Base-by-base conservation (phyloP, 768 basidiomycete genomes). In the Boletus reticuloceps region DNA sequence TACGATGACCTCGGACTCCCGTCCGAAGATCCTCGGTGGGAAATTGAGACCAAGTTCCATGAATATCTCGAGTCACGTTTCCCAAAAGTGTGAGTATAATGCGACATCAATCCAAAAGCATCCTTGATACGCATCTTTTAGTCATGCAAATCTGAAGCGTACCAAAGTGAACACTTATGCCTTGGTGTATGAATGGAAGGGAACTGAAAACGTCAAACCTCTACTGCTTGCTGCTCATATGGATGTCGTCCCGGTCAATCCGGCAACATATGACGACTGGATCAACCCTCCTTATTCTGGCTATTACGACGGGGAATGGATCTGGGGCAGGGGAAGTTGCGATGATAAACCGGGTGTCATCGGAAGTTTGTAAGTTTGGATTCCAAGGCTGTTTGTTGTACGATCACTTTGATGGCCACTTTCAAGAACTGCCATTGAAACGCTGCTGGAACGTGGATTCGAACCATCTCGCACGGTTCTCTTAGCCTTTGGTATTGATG, bases 121-220 rank as follows among this genome's bases (percentile, higher is more conserved):
- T 45, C 17, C 19, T 40, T 52, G 37, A 56, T 51, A 17, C 19
- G 14, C 8, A 13, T 49, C 45, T 20, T 49, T 9, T 43, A 82
- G 82, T 34, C 81, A 84, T 63, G 51, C 72, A 4, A 72, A 70
- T 27, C 74, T 87, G 6, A 58, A 73, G 40, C 75, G 84, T 44
- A 80, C 80, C 11, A 79, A 77, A 55, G 76, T 87, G 53, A 84
- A 84, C 60, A 84, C 79, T 0, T 84, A 80, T 46, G 85, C 81
- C 0, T 72, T 86, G n/a, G 69, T 87, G 3, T 84, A 81, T 62
- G 76, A 77, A 20, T 86, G 83, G 83, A 69, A 77, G 45, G 85
- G 85, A 14, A 74, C 75, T 19, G 73, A 82, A 46, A 50, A 71
- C 12, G 67, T 81, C 45, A 85, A 85, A 64, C 87, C 84, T 1